These are phyloP conservation scores for Toxicodendron radicans DNA, from an alignment of 345 rosid species.

Conservation along the genomic window DNA sequence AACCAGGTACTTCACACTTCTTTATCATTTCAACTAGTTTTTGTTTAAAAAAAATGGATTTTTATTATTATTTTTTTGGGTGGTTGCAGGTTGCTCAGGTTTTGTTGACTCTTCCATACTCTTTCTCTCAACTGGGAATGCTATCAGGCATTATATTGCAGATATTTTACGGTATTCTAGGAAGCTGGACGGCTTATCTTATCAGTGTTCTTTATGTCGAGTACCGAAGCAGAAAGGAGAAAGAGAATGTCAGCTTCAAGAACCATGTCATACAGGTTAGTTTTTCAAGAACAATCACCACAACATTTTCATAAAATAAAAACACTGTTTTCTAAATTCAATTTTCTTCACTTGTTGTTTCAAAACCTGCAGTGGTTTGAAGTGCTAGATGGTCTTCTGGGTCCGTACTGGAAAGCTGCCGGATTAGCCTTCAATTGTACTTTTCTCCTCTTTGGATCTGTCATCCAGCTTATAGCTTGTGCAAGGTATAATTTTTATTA, in stretches of 20 bases:
- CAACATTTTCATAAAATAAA: neutral
- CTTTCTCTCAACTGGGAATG: slow-evolving; percentile 91
- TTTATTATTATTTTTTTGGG: neutral
- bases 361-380: slow-evolving; percentile 68
- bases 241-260: slow-evolving; percentile 78
- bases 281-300: slow-evolving; percentile 21
- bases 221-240: slow-evolving; percentile 74
- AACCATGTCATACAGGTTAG: slow-evolving; percentile 88
- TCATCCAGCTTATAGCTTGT: slow-evolving; percentile 82
- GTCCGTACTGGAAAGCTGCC: slow-evolving; percentile 77
- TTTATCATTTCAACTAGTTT: neutral
- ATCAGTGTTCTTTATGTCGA: slow-evolving; percentile 79
- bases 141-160: slow-evolving; percentile 76
- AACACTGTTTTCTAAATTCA: neutral
- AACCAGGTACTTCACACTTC: slow-evolving; percentile 49
- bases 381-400: slow-evolving; percentile 79
- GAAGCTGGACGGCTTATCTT: slow-evolving; percentile 94
- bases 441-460: slow-evolving; percentile 85
- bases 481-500: slow-evolving; percentile 42
- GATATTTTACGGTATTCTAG: slow-evolving; percentile 70
- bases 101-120: slow-evolving; percentile 79
- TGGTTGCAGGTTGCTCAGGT: slow-evolving; percentile 81
- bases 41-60: neutral
- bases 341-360: neutral
- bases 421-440: slow-evolving; percentile 86